Evolutionary conservation across 257 asterid genomes (phyloP).

Genomic region (Galeopsis tetrahit): DNA sequence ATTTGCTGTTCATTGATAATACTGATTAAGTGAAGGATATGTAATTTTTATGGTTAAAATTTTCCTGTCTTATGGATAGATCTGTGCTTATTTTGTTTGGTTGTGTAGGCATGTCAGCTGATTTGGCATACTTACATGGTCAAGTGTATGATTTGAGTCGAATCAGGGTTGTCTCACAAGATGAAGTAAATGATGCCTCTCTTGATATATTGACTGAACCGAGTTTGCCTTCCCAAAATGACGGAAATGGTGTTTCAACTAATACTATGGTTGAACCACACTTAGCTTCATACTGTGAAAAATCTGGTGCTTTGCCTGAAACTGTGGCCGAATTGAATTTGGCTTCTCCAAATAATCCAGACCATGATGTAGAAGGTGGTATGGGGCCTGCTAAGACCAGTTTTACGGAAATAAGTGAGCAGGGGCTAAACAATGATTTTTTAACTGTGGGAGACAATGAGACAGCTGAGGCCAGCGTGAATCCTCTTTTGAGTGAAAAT

Average conservation of each 20-base stretch:
- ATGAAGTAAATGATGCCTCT: constrained; percentile 47
- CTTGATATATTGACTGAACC: constrained; percentile 39
- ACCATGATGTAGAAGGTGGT: constrained; percentile 34
- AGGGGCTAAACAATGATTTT: constrained; percentile 35
- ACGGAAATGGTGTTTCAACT: constrained; percentile 35
- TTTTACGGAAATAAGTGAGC: constrained; percentile 34
- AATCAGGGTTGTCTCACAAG: constrained; percentile 47
- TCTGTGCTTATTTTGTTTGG: constrained; percentile 30
- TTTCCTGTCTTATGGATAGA: constrained; percentile 1
- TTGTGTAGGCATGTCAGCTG: constrained; percentile 62
- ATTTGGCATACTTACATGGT: constrained; percentile 62
- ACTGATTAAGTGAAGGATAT: constrained; percentile 1
- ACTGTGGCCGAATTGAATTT: constrained; percentile 33
- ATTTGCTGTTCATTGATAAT: constrained; percentile 1
- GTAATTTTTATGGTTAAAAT: constrained; percentile 12
- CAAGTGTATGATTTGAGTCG: constrained; percentile 61
- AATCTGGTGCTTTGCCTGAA: constrained; percentile 35
- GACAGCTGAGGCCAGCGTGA: constrained; percentile 39
- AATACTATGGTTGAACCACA: constrained; percentile 37
- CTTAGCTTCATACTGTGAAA: constrained; percentile 31
- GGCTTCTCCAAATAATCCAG: constrained; percentile 41
- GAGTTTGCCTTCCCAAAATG: constrained; percentile 40
- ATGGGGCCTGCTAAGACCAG: constrained; percentile 33
- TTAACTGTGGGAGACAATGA: constrained; percentile 41
- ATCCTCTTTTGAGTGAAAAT: constrained; percentile 37